Evolutionary conservation across 2,329 filamentous ascomycete species (phyloP).

Genomic region (Aspergillus neoniger): DNA sequence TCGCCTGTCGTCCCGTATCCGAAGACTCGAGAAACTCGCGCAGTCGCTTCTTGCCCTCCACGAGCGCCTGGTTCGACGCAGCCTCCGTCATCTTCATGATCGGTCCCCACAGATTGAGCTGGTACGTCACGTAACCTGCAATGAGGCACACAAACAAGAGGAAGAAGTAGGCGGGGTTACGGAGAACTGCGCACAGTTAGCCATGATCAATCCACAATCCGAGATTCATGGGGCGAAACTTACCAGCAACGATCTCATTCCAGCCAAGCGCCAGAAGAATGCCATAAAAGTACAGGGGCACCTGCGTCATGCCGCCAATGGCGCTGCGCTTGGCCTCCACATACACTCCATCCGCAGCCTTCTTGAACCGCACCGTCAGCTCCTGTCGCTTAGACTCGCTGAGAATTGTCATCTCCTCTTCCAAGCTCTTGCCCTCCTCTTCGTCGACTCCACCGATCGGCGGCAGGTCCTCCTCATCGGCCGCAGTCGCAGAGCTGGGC

Average conservation of each 20-base stretch:
- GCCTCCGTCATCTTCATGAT: conserved; percentile 95
- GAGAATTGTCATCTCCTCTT: conserved; percentile 96
- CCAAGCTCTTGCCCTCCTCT: conserved; percentile 88
- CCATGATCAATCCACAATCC: background rate
- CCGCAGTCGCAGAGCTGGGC: conserved; percentile 71
- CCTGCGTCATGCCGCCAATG: conserved; percentile 90
- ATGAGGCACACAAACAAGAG: conserved; percentile 75
- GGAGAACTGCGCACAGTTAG: conserved; percentile 66
- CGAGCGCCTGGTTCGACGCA: conserved; percentile 79
- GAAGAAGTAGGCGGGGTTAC: conserved; percentile 91
- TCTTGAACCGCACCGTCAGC: conserved; percentile 93
- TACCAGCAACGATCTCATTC: conserved; percentile 96
- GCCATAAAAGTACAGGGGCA: conserved; percentile 93
- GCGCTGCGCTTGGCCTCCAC: conserved; percentile 97
- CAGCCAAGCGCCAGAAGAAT: conserved; percentile 89
- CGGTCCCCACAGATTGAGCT: conserved; percentile 90
- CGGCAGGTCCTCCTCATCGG: conserved; percentile 84
- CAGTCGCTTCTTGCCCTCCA: conserved; percentile 88
- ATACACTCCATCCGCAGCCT: conserved; percentile 95
- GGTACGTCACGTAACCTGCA: conserved; percentile 86
- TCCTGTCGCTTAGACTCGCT: conserved; percentile 88
- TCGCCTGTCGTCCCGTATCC: conserved; percentile 80
- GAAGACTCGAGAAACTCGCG: conserved; percentile 85
- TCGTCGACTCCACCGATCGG: conserved; percentile 94
- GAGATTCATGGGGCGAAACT: conserved; percentile 39